Evolutionary conservation across 163 green algal species (phyloP).

Genomic region (Scenedesmus sp.): DNA sequence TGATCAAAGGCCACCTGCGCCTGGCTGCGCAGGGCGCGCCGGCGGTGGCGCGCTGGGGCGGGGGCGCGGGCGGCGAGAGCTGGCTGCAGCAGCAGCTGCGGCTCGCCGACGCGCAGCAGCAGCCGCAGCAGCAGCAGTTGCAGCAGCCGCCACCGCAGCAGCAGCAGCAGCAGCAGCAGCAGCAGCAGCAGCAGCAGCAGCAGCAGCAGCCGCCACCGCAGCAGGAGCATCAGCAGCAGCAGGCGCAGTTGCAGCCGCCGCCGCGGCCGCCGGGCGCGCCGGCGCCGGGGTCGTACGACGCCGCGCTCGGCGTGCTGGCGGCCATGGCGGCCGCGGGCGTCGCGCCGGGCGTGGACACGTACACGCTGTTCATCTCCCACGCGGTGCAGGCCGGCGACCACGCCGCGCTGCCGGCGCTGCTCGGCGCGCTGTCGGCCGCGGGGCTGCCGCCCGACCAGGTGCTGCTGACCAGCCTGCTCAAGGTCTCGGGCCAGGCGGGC

Average conservation of each 20-base stretch:
- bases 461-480: slow-evolving; percentile 31
- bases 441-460: slow-evolving; percentile 20
- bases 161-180: slow-evolving; percentile 13
- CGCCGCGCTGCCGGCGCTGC: no score
- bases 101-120: not conserved
- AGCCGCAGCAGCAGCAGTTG: slow-evolving; percentile 8
- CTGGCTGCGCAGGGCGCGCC: not conserved
- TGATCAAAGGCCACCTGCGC: slow-evolving; percentile 20
- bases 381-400: slow-evolving; percentile 17
- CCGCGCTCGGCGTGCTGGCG: slow-evolving; percentile 1
- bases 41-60: no score
- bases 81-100: not conserved
- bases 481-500: not conserved
- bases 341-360: slow-evolving; percentile 24
- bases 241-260: not conserved
- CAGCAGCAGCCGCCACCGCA: not conserved
- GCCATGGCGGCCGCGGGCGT: slow-evolving; percentile 29
- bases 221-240: slow-evolving; percentile 9
- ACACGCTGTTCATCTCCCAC: slow-evolving; percentile 26
- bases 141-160: not conserved
- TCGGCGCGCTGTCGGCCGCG: not conserved
- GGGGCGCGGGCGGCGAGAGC: not conserved
- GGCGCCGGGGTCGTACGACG: not conserved
- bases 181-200: not conserved
- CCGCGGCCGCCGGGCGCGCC: not conserved